Conservation (phyloP, 2,329 filamentous ascomycete species). For the Curvularia lunata region DNA sequence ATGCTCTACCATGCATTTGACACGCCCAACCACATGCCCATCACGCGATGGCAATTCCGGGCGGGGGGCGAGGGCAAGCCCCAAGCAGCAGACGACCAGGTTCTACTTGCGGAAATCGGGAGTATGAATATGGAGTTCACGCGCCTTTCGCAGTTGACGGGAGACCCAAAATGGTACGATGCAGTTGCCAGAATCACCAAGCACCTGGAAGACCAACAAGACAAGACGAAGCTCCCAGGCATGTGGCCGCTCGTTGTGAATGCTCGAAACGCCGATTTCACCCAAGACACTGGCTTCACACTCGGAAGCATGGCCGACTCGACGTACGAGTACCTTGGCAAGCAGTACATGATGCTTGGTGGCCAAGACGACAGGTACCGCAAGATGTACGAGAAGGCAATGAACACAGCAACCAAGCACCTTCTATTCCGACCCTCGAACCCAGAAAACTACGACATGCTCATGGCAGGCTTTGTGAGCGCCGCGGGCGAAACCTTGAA, state of each 20-base stretch:
- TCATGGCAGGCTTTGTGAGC: slow-evolving; percentile 54
- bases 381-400: slow-evolving; percentile 63
- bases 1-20: slow-evolving; percentile 84
- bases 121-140: slow-evolving; percentile 58
- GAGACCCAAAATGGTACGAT: slow-evolving; percentile 56
- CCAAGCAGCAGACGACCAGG: slow-evolving; percentile 50
- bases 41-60: slow-evolving; percentile 54
- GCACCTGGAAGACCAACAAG: slow-evolving; percentile 52
- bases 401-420: slow-evolving; percentile 53
- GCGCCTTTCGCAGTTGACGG: slow-evolving; percentile 54
- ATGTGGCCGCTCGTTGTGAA: slow-evolving; percentile 58
- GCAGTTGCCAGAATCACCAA: slow-evolving; percentile 54
- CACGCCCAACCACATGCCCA: slow-evolving; percentile 91
- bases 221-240: slow-evolving; percentile 53
- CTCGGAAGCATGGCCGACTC: slow-evolving; percentile 50
- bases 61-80: slow-evolving; percentile 46
- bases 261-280: slow-evolving; percentile 50
- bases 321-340: slow-evolving; percentile 50
- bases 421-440: slow-evolving; percentile 59
- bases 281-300: slow-evolving; percentile 46
- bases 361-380: slow-evolving; percentile 55
- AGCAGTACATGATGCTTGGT: slow-evolving; percentile 50
- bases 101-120: slow-evolving; percentile 56
- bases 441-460: slow-evolving; percentile 54
- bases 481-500: slow-evolving; percentile 37